A percentile compares a stretch with the other conserved stretches of the same genome.
Conservation (phyloP, 768 basidiomycete species). For the Mycena epipterygia region DNA sequence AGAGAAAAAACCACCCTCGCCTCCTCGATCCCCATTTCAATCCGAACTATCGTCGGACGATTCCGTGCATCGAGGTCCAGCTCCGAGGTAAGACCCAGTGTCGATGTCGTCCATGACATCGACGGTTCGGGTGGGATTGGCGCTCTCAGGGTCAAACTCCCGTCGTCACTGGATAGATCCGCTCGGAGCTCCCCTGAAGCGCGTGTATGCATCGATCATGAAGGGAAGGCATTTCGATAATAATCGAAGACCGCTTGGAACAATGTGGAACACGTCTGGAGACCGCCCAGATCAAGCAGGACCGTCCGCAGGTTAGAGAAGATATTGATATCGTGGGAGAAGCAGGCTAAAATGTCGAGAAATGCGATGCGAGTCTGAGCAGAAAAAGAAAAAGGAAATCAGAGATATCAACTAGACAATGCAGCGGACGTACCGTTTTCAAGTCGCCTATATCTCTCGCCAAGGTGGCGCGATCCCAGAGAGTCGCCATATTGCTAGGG, state of each 20-base stretch:
- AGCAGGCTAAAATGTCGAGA: constrained; percentile 77
- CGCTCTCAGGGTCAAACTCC: constrained; percentile 77
- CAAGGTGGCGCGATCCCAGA: constrained; percentile 91
- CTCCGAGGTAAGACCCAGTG: constrained; percentile 69
- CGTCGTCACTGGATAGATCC: constrained; percentile 90
- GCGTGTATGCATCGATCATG: constrained; percentile 69
- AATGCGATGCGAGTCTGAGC: constrained; percentile 77
- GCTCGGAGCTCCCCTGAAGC: constrained; percentile 85
- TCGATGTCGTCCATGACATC: constrained; percentile 61
- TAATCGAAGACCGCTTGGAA: constrained; percentile 83
- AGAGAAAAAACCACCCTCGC: constrained; percentile 71
- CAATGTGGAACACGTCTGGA: constrained; percentile 72
- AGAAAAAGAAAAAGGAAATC: neutral
- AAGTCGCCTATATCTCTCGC: constrained; percentile 83
- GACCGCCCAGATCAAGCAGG: constrained; percentile 80
- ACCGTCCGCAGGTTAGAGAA: constrained; percentile 84
- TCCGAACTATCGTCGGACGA: constrained; percentile 84
- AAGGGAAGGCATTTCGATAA: constrained; percentile 66
- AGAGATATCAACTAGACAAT: no score
- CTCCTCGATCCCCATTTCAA: constrained; percentile 84
- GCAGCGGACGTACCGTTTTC: constrained; percentile 73
- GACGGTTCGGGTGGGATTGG: constrained; percentile 37
- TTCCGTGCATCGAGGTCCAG: constrained; percentile 87
- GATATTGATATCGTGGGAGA: constrained; percentile 85
- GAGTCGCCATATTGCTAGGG: constrained; percentile 84